Base-by-base conservation (phyloP, 2,329 filamentous ascomycete species). In the Fusarium buharicum region DNA sequence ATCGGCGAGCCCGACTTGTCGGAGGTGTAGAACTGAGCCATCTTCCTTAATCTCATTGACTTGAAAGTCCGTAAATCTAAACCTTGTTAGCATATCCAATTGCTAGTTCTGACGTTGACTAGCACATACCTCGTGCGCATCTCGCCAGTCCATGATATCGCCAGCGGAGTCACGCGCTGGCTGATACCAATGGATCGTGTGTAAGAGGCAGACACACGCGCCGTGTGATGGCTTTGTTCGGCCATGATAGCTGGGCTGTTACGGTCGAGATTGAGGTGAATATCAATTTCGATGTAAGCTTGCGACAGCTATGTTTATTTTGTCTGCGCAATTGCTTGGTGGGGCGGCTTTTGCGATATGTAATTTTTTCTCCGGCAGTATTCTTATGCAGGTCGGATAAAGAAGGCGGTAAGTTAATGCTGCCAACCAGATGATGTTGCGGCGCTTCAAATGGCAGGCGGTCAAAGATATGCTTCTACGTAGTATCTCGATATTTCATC, bases 41-140 rank as follows among this genome's bases (percentile, higher is more conserved):
- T 90, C 85, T 27, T 88, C 87, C 17, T 85, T 79, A 61, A 97
- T 94, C 76, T 97, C 93, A 72, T 96, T 93, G 68, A 97, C 93
- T 67, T 95, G 81, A 70, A 97, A 97, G 74, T 97, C 93, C 4
- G 93, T 94, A 75, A 93, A 97, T 66, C 92, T 86, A 45, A 8
- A 14, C 8, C 6, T 6, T 12, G 45, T 72, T 33, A 72, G 68
- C 11, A 28, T 16, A 45, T 9, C 13, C 28, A 53, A 66, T 52
- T 24, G 16, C 20, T 27, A 22, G 9, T 22, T 14, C 36, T 4
- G 9, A 44, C 16, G 41, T 47, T 27, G 31, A 44, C 16, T 18
- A 31, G 34, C 46, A 54, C 71, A 55, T 62, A 77, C 76, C 76
- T 71, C 6, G 76, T 73, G 52, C 76, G 74, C 71, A 78, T 69